Percentiles rank a stretch among this genome's conserved stretches.
Conservation (phyloP, 805 yeast species). For the Wickerhamiella parazyma region DNA sequence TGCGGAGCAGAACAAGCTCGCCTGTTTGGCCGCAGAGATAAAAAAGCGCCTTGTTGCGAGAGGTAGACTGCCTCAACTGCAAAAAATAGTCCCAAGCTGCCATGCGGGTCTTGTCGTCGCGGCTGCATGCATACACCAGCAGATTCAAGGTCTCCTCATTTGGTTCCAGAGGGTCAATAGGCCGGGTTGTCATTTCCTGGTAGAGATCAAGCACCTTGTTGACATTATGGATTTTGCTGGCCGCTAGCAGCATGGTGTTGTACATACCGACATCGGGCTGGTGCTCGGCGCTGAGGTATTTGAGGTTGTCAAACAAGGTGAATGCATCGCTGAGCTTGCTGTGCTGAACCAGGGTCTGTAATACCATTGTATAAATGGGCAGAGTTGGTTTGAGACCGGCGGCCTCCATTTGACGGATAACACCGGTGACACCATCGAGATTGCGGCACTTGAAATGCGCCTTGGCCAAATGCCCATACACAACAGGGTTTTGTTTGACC, state of each 20-base stretch:
- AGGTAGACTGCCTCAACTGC: conserved; percentile 37
- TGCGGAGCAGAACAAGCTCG: conserved; percentile 58
- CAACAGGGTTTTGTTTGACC: conserved; percentile 18
- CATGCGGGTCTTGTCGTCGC: conserved; percentile 33
- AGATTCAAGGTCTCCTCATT: conserved; percentile 37
- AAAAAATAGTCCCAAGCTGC: conserved; percentile 71
- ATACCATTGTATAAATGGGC: conserved; percentile 39
- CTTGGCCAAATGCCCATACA: conserved; percentile 25
- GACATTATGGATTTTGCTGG: conserved; percentile 46
- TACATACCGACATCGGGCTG: conserved; percentile 59
- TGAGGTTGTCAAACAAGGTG: conserved; percentile 71
- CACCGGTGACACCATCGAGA: conserved; percentile 16
- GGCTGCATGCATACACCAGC: conserved; percentile 56
- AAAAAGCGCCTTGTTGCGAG: conserved; percentile 47
- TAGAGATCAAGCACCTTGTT: conserved; percentile 67
- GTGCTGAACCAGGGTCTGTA: conserved; percentile 46
- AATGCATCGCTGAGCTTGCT: conserved; percentile 45
- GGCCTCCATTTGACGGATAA: conserved; percentile 19
- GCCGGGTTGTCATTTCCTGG: conserved; percentile 43
- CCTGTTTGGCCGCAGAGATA: conserved; percentile 69
- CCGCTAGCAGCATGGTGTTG: conserved; percentile 54
- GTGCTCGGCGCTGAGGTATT: conserved; percentile 52
- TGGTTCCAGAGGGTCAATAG: conserved; percentile 28
- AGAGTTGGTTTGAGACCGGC: conserved; percentile 18
- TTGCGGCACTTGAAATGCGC: conserved; percentile 21